phyloP scores from a whole-genome alignment of 306 rosid species.

The Inga laurina region DNA sequence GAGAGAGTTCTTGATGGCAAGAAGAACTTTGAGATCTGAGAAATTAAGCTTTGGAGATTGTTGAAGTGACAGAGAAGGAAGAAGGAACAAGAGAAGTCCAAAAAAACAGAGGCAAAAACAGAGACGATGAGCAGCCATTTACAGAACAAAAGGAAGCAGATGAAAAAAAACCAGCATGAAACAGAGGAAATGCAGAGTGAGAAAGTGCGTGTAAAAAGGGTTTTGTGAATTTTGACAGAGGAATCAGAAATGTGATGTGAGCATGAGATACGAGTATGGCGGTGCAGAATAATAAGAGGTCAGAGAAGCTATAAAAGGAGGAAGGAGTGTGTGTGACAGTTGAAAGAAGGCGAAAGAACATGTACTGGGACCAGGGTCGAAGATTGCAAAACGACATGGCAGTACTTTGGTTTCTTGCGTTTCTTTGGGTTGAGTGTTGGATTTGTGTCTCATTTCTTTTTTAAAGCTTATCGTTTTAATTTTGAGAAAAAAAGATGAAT shows the following conservation, averaged over 20 bases:
- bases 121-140: conserved; percentile 24
- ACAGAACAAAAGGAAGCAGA: background rate
- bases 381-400: conserved; percentile 16
- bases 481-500: background rate
- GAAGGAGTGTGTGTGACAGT: conserved; percentile 1
- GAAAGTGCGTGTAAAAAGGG: background rate
- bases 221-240: background rate
- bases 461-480: background rate
- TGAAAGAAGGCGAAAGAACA: background rate
- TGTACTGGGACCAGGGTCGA: background rate
- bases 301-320: background rate
- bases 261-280: background rate
- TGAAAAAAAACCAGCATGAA: background rate
- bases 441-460: background rate
- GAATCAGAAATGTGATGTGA: background rate
- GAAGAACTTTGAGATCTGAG: conserved; percentile 60
- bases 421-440: background rate
- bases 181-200: background rate
- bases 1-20: conserved; percentile 53
- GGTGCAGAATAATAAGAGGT: background rate
- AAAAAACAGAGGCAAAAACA: background rate
- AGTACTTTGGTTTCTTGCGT: conserved; percentile 1
- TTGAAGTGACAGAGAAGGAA: conserved; percentile 22
- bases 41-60: conserved; percentile 25
- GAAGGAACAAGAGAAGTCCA: background rate